Evolutionary conservation across 306 rosid genomes (phyloP), one percentile per base, ranked within the genome.

Genomic region (Rosa lucieae): DNA sequence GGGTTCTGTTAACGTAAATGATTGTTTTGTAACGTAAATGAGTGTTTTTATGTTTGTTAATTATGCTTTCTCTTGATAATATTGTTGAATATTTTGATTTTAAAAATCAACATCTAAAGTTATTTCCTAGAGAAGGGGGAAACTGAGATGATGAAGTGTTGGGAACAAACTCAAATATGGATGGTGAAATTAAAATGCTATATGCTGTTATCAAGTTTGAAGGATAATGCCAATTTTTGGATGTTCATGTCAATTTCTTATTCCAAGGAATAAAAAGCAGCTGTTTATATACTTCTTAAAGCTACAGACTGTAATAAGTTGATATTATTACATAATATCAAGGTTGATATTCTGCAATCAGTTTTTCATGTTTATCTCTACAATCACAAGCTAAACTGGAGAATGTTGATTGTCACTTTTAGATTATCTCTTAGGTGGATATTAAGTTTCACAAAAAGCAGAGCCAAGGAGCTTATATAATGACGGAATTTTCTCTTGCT

Each of bases 401-500:
- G 0, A 23, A 61, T 9, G 32, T 61, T 61, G 37, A 8, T 9
- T 12, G 40, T 12, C 43, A 63, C 69, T 29, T 63, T 8, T 35
- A 48, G 8, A 29, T 10, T 49, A 48, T 72, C 62, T 72, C 5
- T 14, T 48, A 15, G 44, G 58, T 13, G 58, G 58, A 43, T 70
- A 29, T 26, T 72, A 14, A 49, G 15, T 72, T 32, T 49, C 77
- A 20, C 13, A 11, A 73, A 73, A 39, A 2, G 51, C 37, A 73
- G 35, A 67, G n/a, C 1, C 17, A 11, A 40, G 37, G 37, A 21
- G n/a, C 55, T 42, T 42, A 43, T n/a, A 74, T 6, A 8, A 42
- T 42, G 78, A 21, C 42, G 78, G 1, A 39, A 18, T 74, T 21
- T 42, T 74, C 12, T 58, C 55, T 58, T 58, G 55, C 52, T 74